Evolutionary conservation across 495 filamentous ascomycete genomes (phyloP).

Genomic region (Penicillium verhagenii): DNA sequence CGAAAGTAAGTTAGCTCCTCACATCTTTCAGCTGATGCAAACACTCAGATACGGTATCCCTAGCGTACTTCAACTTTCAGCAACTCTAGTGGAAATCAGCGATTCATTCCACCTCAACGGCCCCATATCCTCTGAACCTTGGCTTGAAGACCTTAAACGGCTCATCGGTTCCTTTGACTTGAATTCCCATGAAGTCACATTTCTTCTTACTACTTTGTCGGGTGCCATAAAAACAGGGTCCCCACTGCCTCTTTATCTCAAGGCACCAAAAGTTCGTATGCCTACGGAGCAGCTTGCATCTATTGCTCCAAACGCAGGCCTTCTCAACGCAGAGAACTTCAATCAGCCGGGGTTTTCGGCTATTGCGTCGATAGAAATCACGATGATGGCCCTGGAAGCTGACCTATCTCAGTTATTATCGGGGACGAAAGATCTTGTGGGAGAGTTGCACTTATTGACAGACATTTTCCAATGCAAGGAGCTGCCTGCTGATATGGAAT

Average conservation of each 20-base stretch:
- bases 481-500: background rate
- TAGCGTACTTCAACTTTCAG: slow-evolving; percentile 20
- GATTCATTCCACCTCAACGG: background rate
- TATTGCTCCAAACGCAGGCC: background rate
- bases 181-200: slow-evolving; percentile 62
- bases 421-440: background rate
- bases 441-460: background rate
- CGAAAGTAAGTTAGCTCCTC: slow-evolving; percentile 60
- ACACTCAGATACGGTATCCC: slow-evolving; percentile 56
- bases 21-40: slow-evolving; percentile 15
- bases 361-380: background rate
- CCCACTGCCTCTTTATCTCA: slow-evolving; percentile 3
- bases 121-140: slow-evolving; percentile 10
- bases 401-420: background rate
- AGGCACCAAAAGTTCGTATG: background rate
- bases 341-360: background rate
- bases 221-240: background rate
- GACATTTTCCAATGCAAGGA: background rate
- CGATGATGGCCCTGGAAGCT: background rate
- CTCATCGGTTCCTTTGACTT: slow-evolving; percentile 35
- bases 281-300: background rate
- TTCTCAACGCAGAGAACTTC: background rate
- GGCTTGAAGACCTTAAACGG: slow-evolving; percentile 26
- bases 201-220: slow-evolving; percentile 40
- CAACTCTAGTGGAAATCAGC: slow-evolving; percentile 2